Evolutionary conservation across 176 grass and related monocot genomes (phyloP).

Genomic region (Alloteropsis semialata): DNA sequence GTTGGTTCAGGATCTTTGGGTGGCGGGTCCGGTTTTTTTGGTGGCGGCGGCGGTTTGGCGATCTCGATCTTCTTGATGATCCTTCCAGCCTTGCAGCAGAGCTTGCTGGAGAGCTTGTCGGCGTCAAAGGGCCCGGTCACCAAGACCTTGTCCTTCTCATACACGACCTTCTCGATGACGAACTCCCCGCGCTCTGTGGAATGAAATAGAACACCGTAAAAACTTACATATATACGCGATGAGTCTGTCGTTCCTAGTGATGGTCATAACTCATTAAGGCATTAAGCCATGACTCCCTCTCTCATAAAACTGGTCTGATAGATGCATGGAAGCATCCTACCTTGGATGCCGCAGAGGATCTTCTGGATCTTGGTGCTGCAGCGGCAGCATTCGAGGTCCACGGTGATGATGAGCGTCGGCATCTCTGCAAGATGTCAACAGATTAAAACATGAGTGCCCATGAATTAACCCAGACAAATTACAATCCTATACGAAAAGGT

Average conservation of each 20-base stretch:
- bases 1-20: no score
- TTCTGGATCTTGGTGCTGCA: constrained; percentile 61
- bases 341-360: constrained; percentile 53
- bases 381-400: constrained; percentile 53
- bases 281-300: no score
- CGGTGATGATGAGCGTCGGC: constrained; percentile 58
- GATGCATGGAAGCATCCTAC: neutral
- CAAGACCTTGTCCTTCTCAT: constrained; percentile 60
- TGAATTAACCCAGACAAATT: neutral
- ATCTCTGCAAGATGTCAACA: constrained; percentile 8
- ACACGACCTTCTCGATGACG: constrained; percentile 53
- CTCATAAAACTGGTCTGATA: neutral
- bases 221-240: no score
- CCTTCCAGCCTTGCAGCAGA: constrained; percentile 63
- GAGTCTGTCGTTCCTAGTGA: no score
- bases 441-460: neutral
- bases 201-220: neutral
- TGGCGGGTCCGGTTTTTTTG: no score
- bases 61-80: constrained; percentile 45
- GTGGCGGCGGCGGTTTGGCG: neutral
- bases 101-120: constrained; percentile 41
- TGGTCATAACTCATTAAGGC: no score
- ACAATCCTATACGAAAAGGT: no score
- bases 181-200: constrained; percentile 29
- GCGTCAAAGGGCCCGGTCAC: constrained; percentile 63